phyloP scores from a whole-genome alignment of 495 filamentous ascomycete species.

The Chaetomidium leptoderma region DNA sequence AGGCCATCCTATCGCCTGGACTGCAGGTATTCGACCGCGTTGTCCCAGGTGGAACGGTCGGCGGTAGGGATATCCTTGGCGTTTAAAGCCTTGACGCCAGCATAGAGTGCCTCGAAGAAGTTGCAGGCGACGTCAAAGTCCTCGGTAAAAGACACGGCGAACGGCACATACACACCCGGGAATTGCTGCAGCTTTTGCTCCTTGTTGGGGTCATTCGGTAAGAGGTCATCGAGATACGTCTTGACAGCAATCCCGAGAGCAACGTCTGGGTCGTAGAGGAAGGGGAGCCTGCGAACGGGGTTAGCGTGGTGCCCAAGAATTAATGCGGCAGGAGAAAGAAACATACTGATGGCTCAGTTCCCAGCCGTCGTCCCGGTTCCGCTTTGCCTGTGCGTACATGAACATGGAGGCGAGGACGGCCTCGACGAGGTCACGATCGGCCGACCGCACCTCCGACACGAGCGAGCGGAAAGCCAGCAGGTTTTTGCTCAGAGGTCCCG shows the following conservation, averaged over 20 bases:
- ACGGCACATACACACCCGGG: conserved; percentile 65
- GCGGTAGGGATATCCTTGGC: conserved; percentile 52
- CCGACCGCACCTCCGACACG: conserved; percentile 69
- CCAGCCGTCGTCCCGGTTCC: conserved; percentile 65
- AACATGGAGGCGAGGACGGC: conserved; percentile 72
- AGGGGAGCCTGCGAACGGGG: conserved; percentile 63
- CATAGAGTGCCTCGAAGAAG: conserved; percentile 77
- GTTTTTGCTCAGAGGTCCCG: conserved; percentile 86
- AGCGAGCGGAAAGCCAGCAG: conserved; percentile 83
- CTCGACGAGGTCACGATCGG: conserved; percentile 78
- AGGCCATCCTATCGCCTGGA: conserved; percentile 17
- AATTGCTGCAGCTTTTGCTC: conserved; percentile 57
- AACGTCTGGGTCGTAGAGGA: conserved; percentile 77
- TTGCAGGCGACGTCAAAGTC: conserved; percentile 77
- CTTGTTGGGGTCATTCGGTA: conserved; percentile 56
- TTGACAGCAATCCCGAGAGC: conserved; percentile 86
- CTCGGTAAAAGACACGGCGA: conserved; percentile 65
- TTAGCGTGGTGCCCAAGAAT: conserved; percentile 31
- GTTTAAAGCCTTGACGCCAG: conserved; percentile 59
- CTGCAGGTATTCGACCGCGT: conserved; percentile 60
- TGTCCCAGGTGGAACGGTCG: conserved; percentile 59
- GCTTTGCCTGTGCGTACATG: conserved; percentile 68
- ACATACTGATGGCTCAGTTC: conserved; percentile 70
- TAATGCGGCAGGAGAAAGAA: conserved; percentile 5
- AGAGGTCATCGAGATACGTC: conserved; percentile 81